Evolutionary conservation across 1,284 basidiomycete genomes (phyloP).

Genomic region (Ceratobasidium sp.): DNA sequence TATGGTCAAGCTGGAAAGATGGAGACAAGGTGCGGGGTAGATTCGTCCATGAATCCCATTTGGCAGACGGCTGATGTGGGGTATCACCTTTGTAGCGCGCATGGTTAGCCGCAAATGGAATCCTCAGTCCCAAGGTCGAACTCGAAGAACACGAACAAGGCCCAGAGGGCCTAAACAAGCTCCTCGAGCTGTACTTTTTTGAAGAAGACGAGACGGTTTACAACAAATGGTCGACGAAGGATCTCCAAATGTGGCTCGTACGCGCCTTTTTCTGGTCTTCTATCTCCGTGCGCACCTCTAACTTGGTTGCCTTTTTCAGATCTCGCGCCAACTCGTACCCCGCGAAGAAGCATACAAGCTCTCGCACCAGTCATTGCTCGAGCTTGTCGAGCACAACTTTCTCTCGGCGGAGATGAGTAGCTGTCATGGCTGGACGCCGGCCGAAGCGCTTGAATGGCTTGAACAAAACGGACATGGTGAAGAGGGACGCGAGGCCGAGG

Average conservation of each 20-base stretch:
- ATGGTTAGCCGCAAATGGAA: conserved; percentile 17
- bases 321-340: background rate
- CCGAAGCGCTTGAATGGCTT: background rate
- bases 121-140: conserved; percentile 6
- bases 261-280: background rate
- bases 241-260: conserved; percentile 29
- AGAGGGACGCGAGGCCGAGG: background rate
- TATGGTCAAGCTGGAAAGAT: conserved; percentile 19
- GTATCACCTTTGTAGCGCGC: too few species aligned
- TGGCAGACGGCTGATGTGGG: too few species aligned
- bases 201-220: conserved; percentile 18
- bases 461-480: conserved; percentile 20
- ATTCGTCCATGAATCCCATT: too few species aligned
- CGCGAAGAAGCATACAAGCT: background rate
- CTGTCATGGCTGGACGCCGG: conserved; percentile 20
- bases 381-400: background rate
- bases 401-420: conserved; percentile 8
- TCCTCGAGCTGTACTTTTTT: conserved; percentile 13
- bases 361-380: background rate
- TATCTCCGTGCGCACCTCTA: background rate
- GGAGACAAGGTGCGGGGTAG: conserved; percentile 10
- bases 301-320: background rate
- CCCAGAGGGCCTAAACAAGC: conserved; percentile 3
- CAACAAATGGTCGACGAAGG: background rate
- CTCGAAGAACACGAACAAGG: conserved; percentile 15